These are phyloP conservation scores for Aspergillus sclerotioniger DNA, from an alignment of 495 filamentous ascomycete species.

Conservation along the genomic window DNA sequence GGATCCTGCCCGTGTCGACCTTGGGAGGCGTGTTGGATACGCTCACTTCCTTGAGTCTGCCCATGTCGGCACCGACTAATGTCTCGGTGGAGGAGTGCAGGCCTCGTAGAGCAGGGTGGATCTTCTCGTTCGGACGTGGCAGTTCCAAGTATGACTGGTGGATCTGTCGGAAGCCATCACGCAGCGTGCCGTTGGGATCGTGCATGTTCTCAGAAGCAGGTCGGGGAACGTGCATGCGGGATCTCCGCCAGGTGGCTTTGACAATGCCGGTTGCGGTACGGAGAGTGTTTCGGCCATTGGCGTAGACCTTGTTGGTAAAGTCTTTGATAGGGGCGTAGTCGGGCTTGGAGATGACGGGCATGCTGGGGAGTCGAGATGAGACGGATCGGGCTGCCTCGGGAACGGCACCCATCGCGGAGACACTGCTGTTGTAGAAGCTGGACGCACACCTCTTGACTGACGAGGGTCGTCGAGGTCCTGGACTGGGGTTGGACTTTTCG, in stretches of 20 bases:
- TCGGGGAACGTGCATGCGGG: not conserved
- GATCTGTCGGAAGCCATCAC: not conserved
- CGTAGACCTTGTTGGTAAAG: not conserved
- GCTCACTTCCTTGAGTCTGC: not conserved
- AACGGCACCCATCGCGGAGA: not conserved
- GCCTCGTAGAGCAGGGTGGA: not conserved
- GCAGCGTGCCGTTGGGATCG: not conserved
- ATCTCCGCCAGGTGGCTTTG: not conserved
- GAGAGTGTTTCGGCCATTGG: not conserved
- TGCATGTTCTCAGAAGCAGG: not conserved
- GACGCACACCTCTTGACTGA: not conserved
- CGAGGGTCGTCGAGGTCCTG: not conserved
- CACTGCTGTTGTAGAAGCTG: not conserved
- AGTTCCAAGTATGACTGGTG: not conserved
- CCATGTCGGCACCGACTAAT: not conserved
- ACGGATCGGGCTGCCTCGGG: not conserved
- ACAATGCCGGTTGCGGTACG: not conserved
- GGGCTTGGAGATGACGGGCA: not conserved
- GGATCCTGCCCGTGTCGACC: not conserved
- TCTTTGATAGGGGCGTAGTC: not conserved
- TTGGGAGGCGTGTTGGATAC: not conserved
- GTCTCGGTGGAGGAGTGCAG: not conserved
- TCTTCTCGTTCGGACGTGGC: not conserved
- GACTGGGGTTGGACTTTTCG: not conserved
- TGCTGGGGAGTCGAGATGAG: not conserved